Percentiles rank a stretch among this genome's conserved stretches.
phyloP scores from a whole-genome alignment of 2,329 filamentous ascomycete species.

The Penicillium janthinellum region DNA sequence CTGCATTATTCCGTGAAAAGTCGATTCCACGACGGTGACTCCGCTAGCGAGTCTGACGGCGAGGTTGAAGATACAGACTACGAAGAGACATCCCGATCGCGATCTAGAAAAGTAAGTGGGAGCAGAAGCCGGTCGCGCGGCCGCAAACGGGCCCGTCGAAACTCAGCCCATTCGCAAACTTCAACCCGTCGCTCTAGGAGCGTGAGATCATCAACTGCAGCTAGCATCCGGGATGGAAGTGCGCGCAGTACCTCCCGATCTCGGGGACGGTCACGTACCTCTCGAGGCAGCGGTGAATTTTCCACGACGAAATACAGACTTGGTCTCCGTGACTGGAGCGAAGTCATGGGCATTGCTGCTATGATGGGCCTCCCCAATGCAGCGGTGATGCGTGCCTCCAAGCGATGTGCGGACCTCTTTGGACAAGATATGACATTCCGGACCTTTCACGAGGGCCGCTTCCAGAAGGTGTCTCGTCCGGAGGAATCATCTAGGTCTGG shows the following conservation, averaged over 20 bases:
- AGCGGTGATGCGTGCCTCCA: constrained; percentile 68
- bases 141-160: constrained; percentile 26
- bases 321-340: constrained; percentile 74
- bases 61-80: constrained; percentile 36
- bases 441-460: constrained; percentile 51
- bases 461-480: constrained; percentile 15
- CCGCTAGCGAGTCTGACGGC: constrained; percentile 31
- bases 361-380: constrained; percentile 68
- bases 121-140: constrained; percentile 28
- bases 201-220: constrained; percentile 9
- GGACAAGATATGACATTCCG: constrained; percentile 68
- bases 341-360: constrained; percentile 77
- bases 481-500: constrained; percentile 13
- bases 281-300: constrained; percentile 12
- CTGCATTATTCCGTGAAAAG: constrained; percentile 69
- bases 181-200: constrained; percentile 13
- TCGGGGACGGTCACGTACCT: constrained; percentile 5
- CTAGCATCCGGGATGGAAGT: constrained; percentile 6
- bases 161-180: constrained; percentile 10
- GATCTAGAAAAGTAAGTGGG: constrained; percentile 15
- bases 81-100: constrained; percentile 17
- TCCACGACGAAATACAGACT: constrained; percentile 20
- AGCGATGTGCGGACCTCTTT: constrained; percentile 76
- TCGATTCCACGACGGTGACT: constrained; percentile 39
- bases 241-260: constrained; percentile 21